These are phyloP conservation scores for Powellomyces hirtus DNA, from an alignment of 192 early-diverging fungal genomes.

Conservation along the genomic window DNA sequence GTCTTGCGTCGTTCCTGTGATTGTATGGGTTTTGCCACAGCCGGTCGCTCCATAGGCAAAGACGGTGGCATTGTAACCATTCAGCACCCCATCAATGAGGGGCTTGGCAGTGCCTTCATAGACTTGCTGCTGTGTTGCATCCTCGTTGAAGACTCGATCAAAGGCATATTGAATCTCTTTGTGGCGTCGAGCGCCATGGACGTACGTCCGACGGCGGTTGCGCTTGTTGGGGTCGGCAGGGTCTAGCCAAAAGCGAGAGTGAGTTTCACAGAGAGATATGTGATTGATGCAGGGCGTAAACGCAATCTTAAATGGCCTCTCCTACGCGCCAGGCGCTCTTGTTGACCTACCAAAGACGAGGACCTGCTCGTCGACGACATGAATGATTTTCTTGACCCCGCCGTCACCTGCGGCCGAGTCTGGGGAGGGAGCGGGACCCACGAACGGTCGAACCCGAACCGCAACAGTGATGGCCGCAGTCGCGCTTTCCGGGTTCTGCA, in stretches of 20 bases:
- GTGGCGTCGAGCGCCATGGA: conserved; percentile 24
- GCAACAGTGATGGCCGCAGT: conserved; percentile 28
- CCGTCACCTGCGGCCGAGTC: background rate
- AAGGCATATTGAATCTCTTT: conserved; percentile 71
- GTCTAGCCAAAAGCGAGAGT: conserved; percentile 8
- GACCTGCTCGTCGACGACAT: conserved; percentile 23
- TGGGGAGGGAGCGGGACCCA: background rate
- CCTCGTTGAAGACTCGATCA: conserved; percentile 74
- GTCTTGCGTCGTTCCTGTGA: conserved; percentile 60
- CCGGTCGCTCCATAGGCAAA: conserved; percentile 83
- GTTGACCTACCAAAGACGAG: conserved; percentile 10
- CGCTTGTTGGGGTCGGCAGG: conserved; percentile 11
- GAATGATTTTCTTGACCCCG: background rate
- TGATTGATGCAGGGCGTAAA: background rate
- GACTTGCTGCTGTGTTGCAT: conserved; percentile 67
- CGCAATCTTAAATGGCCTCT: background rate
- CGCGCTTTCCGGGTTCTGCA: no score
- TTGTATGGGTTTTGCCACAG: conserved; percentile 87
- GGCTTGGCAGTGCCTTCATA: conserved; percentile 67
- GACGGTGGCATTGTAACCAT: conserved; percentile 85
- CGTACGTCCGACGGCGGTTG: conserved; percentile 8
- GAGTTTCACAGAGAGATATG: no score
- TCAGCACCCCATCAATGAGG: conserved; percentile 66
- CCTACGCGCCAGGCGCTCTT: no score
- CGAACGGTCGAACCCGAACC: conserved; percentile 25